Percentiles rank a stretch among this genome's conserved stretches.
Evolutionary conservation across 2,329 filamentous ascomycete species (phyloP).

Genomic region (Colletotrichum gloeosporioides): DNA sequence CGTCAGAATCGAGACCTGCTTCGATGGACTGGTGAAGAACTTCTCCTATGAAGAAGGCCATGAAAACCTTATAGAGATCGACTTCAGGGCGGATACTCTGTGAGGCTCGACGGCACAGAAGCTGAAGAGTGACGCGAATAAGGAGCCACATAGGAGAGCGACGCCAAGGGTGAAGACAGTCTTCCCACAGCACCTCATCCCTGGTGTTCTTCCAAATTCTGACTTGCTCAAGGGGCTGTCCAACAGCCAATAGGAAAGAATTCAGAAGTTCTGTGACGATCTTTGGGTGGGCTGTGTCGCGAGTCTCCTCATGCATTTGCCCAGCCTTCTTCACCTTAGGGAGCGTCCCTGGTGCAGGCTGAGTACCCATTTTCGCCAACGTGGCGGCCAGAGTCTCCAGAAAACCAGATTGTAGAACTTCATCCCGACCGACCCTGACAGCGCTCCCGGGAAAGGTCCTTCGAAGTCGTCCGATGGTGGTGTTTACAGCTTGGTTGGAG

Average conservation of each 20-base stretch:
- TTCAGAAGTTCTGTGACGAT: constrained; percentile 56
- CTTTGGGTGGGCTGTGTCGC: constrained; percentile 54
- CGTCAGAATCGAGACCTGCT: constrained; percentile 24
- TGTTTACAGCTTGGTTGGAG: constrained; percentile 27
- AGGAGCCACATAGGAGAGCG: constrained; percentile 61
- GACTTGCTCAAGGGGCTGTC: constrained; percentile 24
- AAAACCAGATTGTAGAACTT: constrained; percentile 23
- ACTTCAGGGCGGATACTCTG: neutral
- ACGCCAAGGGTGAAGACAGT: constrained; percentile 46
- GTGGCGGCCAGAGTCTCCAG: constrained; percentile 26
- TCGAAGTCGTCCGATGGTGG: constrained; percentile 32
- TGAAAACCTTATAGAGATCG: constrained; percentile 54
- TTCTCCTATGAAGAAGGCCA: constrained; percentile 48
- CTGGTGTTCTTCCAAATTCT: constrained; percentile 57
- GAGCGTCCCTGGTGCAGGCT: constrained; percentile 24
- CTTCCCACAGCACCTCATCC: constrained; percentile 56
- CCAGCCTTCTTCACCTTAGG: constrained; percentile 40
- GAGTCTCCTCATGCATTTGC: constrained; percentile 39
- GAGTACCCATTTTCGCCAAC: constrained; percentile 32
- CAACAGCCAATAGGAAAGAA: constrained; percentile 45
- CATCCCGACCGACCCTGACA: constrained; percentile 22
- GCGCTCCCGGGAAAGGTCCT: constrained; percentile 32
- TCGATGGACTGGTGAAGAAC: constrained; percentile 34
- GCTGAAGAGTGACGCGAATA: constrained; percentile 55
- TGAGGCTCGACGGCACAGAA: neutral